A percentile compares a stretch with the other conserved stretches of the same genome.
These are phyloP conservation scores for Yarrowia divulgata DNA, from an alignment of 805 yeast genomes.

Conservation along the genomic window DNA sequence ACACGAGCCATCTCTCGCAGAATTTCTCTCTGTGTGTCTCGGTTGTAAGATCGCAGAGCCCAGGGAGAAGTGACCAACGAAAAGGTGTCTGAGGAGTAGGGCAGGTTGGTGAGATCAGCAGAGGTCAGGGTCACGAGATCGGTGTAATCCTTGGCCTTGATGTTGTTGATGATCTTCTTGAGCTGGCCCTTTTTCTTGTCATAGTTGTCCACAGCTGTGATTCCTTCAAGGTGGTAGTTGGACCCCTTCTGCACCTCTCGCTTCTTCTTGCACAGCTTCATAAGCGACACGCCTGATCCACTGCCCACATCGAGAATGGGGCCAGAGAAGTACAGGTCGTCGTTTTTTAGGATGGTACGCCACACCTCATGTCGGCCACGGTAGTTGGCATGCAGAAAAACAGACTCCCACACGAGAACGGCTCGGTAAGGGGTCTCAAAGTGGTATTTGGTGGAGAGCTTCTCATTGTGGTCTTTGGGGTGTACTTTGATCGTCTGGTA, in stretches of 20 bases:
- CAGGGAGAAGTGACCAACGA: conserved; percentile 32
- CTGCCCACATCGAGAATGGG: conserved; percentile 31
- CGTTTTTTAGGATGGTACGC: conserved; percentile 6
- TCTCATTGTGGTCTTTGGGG: conserved; percentile 31
- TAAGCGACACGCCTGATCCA: conserved; percentile 23
- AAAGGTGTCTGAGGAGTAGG: conserved; percentile 21
- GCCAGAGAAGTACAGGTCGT: conserved; percentile 12
- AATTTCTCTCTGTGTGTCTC: conserved; percentile 8
- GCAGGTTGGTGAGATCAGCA: conserved; percentile 30
- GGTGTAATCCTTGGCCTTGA: conserved; percentile 36
- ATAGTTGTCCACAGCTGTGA: conserved; percentile 31
- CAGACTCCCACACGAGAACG: conserved; percentile 23
- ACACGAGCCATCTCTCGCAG: conserved; percentile 37
- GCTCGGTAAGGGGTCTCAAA: conserved; percentile 31
- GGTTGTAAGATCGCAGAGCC: conserved; percentile 7
- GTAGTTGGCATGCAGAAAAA: conserved; percentile 34
- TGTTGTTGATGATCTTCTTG: conserved; percentile 33
- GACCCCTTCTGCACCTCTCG: conserved; percentile 6
- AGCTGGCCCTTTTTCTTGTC: conserved; percentile 29
- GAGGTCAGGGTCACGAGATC: conserved; percentile 29
- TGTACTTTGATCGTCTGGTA: conserved; percentile 32
- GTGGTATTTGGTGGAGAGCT: conserved; percentile 35
- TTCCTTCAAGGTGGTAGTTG: background rate
- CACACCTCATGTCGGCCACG: conserved; percentile 27
- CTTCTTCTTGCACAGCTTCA: conserved; percentile 35